A percentile compares a stretch with the other conserved stretches of the same genome.
Conservation (phyloP, 169 alveolate genomes). For the Babesia ovis region DNA sequence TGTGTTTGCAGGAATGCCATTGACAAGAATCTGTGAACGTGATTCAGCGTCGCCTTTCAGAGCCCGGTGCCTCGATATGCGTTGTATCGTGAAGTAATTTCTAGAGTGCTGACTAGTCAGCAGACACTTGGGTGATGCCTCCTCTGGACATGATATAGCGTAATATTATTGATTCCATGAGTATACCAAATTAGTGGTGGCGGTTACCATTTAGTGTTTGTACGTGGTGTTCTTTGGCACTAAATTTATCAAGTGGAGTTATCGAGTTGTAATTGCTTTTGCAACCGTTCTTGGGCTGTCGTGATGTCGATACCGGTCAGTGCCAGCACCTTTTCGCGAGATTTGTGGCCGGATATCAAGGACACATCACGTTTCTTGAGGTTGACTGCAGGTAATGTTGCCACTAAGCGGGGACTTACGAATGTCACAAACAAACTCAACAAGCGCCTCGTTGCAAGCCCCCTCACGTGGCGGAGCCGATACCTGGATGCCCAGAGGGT, state of each 20-base stretch:
- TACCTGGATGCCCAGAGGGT: conserved; percentile 77
- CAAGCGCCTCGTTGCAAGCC: conserved; percentile 83
- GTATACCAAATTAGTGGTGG: no score
- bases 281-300: conserved; percentile 19
- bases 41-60: no score
- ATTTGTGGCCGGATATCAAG: conserved; percentile 82
- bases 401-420: conserved; percentile 39
- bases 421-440: conserved; percentile 73
- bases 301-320: conserved; percentile 26
- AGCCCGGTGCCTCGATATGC: no score
- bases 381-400: conserved; percentile 50
- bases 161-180: no score
- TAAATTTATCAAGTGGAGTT: not conserved
- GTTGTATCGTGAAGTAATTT: no score
- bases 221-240: no score
- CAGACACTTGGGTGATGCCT: no score
- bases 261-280: conserved; percentile 9
- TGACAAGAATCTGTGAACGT: conserved; percentile 29
- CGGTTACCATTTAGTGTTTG: no score
- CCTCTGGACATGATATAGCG: no score
- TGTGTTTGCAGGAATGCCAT: conserved; percentile 22
- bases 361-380: conserved; percentile 80
- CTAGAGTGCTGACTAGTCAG: no score
- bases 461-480: conserved; percentile 89
- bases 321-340: conserved; percentile 78